Conservation (phyloP, 352 stramenopile genomes). For the Pythium monospermum region DNA sequence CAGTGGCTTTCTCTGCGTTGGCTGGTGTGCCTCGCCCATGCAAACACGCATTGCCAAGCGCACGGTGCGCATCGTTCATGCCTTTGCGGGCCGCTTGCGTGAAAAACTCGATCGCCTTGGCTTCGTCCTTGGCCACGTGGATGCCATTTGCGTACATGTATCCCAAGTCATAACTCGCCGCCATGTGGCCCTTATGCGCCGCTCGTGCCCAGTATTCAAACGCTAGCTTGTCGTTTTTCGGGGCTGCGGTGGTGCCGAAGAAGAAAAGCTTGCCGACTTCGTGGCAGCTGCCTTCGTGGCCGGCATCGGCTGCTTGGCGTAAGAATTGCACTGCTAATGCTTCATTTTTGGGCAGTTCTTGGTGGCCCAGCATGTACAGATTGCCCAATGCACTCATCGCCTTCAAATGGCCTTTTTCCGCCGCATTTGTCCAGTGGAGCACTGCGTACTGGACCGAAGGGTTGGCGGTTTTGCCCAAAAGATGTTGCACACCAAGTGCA, state of each 20-base stretch:
- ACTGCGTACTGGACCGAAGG: slow-evolving; percentile 45
- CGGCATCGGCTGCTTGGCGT: slow-evolving; percentile 55
- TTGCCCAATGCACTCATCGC: slow-evolving; percentile 67
- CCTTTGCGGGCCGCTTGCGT: slow-evolving; percentile 42
- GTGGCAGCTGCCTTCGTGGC: slow-evolving; percentile 65
- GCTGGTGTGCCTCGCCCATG: slow-evolving; percentile 29
- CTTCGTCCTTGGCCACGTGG: slow-evolving; percentile 51
- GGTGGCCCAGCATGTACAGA: slow-evolving; percentile 62
- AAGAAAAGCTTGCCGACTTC: slow-evolving; percentile 74
- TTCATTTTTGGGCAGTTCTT: slow-evolving; percentile 38
- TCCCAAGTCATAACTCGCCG: slow-evolving; percentile 66
- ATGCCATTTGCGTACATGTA: slow-evolving; percentile 72
- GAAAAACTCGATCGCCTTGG: slow-evolving; percentile 59
- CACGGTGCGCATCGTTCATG: slow-evolving; percentile 68
- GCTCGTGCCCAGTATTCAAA: slow-evolving; percentile 64
- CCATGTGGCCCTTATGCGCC: slow-evolving; percentile 58
- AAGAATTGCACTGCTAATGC: slow-evolving; percentile 48
- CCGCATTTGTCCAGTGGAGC: slow-evolving; percentile 75
- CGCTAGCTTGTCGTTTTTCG: slow-evolving; percentile 29
- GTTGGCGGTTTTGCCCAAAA: slow-evolving; percentile 44
- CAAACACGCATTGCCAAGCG: slow-evolving; percentile 53
- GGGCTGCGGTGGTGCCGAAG: slow-evolving; percentile 32
- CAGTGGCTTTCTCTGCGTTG: slow-evolving; percentile 32
- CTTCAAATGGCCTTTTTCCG: slow-evolving; percentile 61
- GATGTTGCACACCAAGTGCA: slow-evolving; percentile 49